Percentiles rank a stretch among this genome's conserved stretches.
phyloP scores from a whole-genome alignment of 139 green algal genomes.

The Auxenochlorella protothecoides region DNA sequence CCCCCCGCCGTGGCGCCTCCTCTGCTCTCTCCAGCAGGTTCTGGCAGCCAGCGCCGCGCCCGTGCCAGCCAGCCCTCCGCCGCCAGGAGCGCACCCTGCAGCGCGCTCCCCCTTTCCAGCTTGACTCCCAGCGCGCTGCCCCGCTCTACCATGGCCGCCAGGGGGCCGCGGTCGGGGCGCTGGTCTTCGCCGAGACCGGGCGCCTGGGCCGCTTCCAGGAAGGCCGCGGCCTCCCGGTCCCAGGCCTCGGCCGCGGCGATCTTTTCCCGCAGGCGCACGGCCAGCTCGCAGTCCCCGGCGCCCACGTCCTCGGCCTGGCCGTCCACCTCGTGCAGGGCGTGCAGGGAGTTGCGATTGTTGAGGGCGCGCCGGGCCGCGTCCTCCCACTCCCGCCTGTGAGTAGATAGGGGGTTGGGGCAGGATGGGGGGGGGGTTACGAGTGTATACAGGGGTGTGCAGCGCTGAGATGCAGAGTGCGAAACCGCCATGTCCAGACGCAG shows the following conservation, averaged over 20 bases:
- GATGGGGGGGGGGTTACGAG: background rate
- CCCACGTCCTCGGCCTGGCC: conserved; percentile 15
- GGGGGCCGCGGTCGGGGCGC: too few relatives aligned
- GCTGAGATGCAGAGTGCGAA: too few relatives aligned
- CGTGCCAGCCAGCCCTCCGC: background rate
- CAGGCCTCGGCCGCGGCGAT: conserved; percentile 16
- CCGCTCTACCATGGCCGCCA: conserved; percentile 4
- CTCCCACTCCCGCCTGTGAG: conserved; percentile 33
- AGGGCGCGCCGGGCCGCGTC: conserved; percentile 26
- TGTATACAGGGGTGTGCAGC: too few relatives aligned
- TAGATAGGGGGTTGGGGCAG: background rate
- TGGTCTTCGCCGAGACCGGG: too few relatives aligned
- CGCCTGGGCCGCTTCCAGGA: conserved; percentile 11
- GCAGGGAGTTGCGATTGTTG: conserved; percentile 11
- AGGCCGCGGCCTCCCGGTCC: conserved; percentile 9
- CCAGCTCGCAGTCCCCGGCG: conserved; percentile 11
- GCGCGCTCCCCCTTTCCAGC: background rate
- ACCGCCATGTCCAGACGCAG: too few relatives aligned
- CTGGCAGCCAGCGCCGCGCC: background rate
- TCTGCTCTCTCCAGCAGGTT: background rate
- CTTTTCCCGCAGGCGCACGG: conserved; percentile 3
- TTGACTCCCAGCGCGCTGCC: background rate
- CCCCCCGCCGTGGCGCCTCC: too few relatives aligned
- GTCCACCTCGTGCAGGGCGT: conserved; percentile 19
- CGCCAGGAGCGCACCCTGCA: too few relatives aligned